Base-by-base conservation (phyloP, 2,329 filamentous ascomycete genomes). In the Colletotrichum cereale region DNA sequence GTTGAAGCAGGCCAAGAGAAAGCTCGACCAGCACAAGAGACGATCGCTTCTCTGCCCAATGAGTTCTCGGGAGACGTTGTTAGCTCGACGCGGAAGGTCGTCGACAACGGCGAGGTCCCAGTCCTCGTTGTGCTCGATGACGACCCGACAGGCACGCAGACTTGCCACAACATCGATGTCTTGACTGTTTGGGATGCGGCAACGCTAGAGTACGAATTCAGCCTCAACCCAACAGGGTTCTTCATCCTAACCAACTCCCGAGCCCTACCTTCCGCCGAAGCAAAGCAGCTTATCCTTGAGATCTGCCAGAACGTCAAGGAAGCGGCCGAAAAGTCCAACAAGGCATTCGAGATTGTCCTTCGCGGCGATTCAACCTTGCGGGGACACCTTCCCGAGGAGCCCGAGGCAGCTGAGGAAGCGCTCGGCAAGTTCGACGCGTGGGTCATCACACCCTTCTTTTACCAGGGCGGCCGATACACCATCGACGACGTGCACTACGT, bases 231-330 rank as follows among this genome's bases (percentile, higher is more conserved):
- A 1, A 77, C 78, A 3, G 88, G 88, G 24, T 90, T 90, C 82
- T 90, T 90, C 79, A 89, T 90, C 73, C 81, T 89, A 7, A 90
- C 88, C 42, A 90, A 90, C 75, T 89, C 87, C 3, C 85, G 88
- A 5, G 88, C 88, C 0, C 78, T 90, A 2, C 86, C 85, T 26
- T 83, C 86, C 0, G 75, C 77, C 0, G 82, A 85, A 53, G 88
- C 88, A 0, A 79, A 82, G 21, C 73, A 75, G 0, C 82, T 90
- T 2, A 86, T 89, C 74, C 75, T 76, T 10, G 83, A 84, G 26
- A 88, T 90, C 61, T 88, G 86, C 74, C 74, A 74, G 5, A 87
- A 88, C 71, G 74, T 90, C 3, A 78, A 83, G 26, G 65, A 77
- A 11, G 88, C 87, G 0, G 84, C 85, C 0, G 75, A 77, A 2